Conservation (phyloP, 805 yeast genomes). For the Maudiozyma bulderi region DNA sequence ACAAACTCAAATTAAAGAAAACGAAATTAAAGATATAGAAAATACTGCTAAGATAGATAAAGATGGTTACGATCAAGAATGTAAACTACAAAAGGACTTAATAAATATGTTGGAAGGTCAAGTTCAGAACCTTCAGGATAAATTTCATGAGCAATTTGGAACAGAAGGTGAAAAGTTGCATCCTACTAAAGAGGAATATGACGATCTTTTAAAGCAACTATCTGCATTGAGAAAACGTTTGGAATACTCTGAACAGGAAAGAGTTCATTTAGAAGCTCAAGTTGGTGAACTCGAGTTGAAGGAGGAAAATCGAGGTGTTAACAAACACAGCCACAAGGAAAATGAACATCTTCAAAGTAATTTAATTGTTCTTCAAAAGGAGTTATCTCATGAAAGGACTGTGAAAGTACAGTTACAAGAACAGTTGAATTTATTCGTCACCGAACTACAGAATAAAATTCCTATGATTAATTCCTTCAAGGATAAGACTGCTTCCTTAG, state of each 20-base stretch:
- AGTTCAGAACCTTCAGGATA: slow-evolving; percentile 31
- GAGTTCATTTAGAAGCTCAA: slow-evolving; percentile 35
- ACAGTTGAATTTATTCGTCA: slow-evolving; percentile 59
- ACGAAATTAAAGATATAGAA: slow-evolving; percentile 39
- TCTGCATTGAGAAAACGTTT: neutral
- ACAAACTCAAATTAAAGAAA: slow-evolving; percentile 34
- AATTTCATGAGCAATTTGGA: slow-evolving; percentile 8
- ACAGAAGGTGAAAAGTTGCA: slow-evolving; percentile 3
- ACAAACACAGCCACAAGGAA: neutral
- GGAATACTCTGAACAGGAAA: slow-evolving; percentile 25
- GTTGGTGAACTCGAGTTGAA: slow-evolving; percentile 34
- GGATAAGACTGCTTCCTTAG: slow-evolving; percentile 44
- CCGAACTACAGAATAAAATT: slow-evolving; percentile 65
- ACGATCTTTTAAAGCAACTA: slow-evolving; percentile 6
- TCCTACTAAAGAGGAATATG: slow-evolving; percentile 22
- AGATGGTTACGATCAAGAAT: slow-evolving; percentile 45
- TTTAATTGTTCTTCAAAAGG: slow-evolving; percentile 51
- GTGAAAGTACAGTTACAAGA: slow-evolving; percentile 58
- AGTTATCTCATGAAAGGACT: slow-evolving; percentile 54
- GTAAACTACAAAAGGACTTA: slow-evolving; percentile 44
- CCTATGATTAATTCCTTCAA: slow-evolving; percentile 63
- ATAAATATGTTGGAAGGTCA: slow-evolving; percentile 27
- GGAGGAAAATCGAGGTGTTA: neutral
- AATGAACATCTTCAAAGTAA: slow-evolving; percentile 28
- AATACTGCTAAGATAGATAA: slow-evolving; percentile 36